A percentile compares a stretch with the other conserved stretches of the same genome.
phyloP scores from a whole-genome alignment of 2,329 filamentous ascomycete genomes.

The Aurifilum marmelostoma region DNA sequence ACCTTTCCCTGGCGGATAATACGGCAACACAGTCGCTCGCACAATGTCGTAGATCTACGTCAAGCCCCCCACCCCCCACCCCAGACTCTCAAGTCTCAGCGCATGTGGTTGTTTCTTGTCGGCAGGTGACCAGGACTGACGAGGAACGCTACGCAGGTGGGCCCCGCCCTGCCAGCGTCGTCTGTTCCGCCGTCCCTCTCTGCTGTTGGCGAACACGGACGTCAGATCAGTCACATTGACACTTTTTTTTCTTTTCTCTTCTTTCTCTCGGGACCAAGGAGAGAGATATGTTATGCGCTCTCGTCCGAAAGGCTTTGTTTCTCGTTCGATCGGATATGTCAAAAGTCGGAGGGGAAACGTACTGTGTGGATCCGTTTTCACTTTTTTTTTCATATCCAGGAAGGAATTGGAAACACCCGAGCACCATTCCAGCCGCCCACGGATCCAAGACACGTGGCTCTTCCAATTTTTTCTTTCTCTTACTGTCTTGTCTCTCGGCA shows the following conservation, averaged over 20 bases:
- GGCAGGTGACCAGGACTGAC: not conserved
- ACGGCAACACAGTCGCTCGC: not conserved
- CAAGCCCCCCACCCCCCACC: not conserved
- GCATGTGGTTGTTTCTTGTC: not conserved
- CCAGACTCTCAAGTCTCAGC: not conserved
- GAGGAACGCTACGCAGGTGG: not conserved
- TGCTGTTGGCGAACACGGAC: no score
- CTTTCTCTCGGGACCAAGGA: no score
- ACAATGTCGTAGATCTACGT: not conserved
- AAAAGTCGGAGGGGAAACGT: no score
- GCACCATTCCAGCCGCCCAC: no score
- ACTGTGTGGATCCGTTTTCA: no score
- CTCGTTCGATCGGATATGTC: no score
- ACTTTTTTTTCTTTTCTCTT: no score
- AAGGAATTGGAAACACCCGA: not conserved
- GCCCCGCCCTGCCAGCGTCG: not conserved
- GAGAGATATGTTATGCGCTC: no score
- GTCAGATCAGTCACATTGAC: no score
- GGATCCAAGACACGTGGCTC: not conserved
- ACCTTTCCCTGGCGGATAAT: conserved; percentile 3
- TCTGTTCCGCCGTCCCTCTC: not conserved
- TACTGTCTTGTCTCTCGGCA: conserved; percentile 4
- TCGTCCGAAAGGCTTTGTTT: no score
- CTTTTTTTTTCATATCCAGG: not conserved
- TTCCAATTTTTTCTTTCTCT: not conserved